Evolutionary conservation across 306 rosid species (phyloP), one percentile per base, ranked within the genome.

Genomic region (Spatholobus suberectus): DNA sequence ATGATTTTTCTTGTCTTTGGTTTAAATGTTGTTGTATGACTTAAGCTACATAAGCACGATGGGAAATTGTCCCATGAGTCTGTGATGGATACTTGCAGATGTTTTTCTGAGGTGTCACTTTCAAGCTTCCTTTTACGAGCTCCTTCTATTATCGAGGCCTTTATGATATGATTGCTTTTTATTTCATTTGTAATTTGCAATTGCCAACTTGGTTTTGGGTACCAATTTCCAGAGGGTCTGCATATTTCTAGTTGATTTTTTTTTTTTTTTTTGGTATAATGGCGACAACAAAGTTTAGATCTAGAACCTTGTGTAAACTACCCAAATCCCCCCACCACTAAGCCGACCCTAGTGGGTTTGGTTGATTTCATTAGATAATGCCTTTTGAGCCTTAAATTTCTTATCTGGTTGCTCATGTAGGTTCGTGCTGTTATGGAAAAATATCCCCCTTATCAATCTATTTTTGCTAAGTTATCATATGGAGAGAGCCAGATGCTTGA

Each of bases 401-500:
- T 41, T 68, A 34, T 84, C 73, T 71, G 62, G 63, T 79, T 86
- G 23, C 68, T 77, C 49, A 18, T 85, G 77, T 72, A 96, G 99
- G 99, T 96, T 49, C 97, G 99, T 47, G 90, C 79, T 85, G 98
- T 76, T 40, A 89, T 96, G 99, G 99, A 96, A 70, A 93, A 96
- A 76, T 96, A 93, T 70, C 99, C 99, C 34, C 97, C 99, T 21
- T 93, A 96, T 86, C 99, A 96, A 85, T 81, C 98, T 14, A 93
- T 96, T 62, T 92, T 96, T 74, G 87, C 99, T 1, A 96, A 91
- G 84, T 68, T 96, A 37, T 96, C 99, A 4, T 96, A 94, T 82
- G 98, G 99, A 44, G 99, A 96, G 85, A 96, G 97, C 75, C 97
- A 96, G 87, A 90, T 92, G 98, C 98, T 96, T 71, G 99, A 96